Base-by-base conservation (phyloP, 1,284 basidiomycete genomes). In the Trichosporon sp. region DNA sequence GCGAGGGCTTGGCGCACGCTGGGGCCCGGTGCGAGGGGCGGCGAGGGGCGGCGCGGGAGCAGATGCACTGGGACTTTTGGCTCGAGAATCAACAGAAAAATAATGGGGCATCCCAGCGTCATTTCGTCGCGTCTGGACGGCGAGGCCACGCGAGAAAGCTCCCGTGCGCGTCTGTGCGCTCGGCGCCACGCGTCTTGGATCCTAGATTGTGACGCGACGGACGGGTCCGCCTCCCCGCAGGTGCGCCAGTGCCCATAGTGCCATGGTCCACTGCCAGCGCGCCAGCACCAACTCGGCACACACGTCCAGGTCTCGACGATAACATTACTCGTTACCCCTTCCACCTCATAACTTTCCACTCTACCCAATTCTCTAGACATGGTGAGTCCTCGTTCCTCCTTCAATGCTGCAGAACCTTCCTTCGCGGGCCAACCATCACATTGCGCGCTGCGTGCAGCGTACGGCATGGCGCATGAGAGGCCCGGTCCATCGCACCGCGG, bases 261-360 rank as follows among this genome's bases (percentile, higher is more conserved):
- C 27, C 56, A 60, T 51, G 44, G 4, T 51, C 13, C 18, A 6
- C 56, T 60, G 56, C 56, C 56, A 60, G 56, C 56, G 56, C 29
- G 31, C 56, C 56, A 60, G 56, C 56, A 32, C 29, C 21, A 60
- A 51, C 47, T 60, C 56, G 29, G 53, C 27, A 60, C 56, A 60
- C 56, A 13, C 15, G 44, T 13, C 32, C 27, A 42, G 38, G 29
- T 32, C 56, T 60, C 29, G 9, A n/a, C 56, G 56, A 60, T n/a
- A 60, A 60, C 56, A 60, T 60, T 60, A 60, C 56, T 31, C 56
- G 53, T 60, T 31, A 60, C 56, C 29, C 56, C 56, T 29, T 60
- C 29, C 56, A 60, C 27, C 56, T 60, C 56, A 60, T 31, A 60
- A 31, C 56, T 60, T 31, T 58, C 62, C 25, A 29, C 27, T 63